A percentile compares a stretch with the other conserved stretches of the same genome.
Evolutionary conservation across 139 green algal species (phyloP).

Genomic region (Tetradesmus obliquus): DNA sequence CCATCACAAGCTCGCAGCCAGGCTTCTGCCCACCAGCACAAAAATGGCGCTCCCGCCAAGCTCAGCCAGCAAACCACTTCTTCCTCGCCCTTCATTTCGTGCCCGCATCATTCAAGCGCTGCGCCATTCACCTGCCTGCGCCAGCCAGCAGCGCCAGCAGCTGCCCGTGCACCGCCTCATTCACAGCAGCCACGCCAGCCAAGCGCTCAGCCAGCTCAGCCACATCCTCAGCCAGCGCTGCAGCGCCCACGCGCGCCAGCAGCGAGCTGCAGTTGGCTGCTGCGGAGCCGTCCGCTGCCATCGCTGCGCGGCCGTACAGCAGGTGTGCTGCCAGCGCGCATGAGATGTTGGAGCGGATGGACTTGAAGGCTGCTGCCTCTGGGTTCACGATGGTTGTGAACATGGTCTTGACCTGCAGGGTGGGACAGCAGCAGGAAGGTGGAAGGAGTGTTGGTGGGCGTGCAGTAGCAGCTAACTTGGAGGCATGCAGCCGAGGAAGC

Average conservation of each 20-base stretch:
- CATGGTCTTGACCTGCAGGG: constrained; percentile 23
- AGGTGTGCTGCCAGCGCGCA: constrained; percentile 57
- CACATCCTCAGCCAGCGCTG: constrained; percentile 60
- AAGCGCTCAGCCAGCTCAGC: constrained; percentile 60
- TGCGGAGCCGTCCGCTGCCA: constrained; percentile 37
- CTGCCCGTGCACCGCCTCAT: constrained; percentile 41
- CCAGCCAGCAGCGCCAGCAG: constrained; percentile 9
- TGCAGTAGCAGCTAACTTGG: background rate
- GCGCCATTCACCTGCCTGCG: background rate
- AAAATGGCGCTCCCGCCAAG: background rate
- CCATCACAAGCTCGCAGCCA: background rate
- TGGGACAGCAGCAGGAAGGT: background rate
- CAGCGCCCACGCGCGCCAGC: constrained; percentile 64
- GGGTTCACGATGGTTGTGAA: constrained; percentile 51
- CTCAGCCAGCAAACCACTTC: background rate
- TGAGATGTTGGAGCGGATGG: constrained; percentile 55
- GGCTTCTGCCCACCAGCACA: background rate
- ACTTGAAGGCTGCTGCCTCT: constrained; percentile 50
- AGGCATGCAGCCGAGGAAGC: background rate
- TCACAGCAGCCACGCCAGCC: constrained; percentile 32
- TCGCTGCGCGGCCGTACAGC: constrained; percentile 51
- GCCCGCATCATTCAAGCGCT: background rate
- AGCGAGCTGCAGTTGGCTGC: background rate
- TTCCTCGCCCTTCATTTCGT: background rate
- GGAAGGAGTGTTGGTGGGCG: background rate